phyloP scores from a whole-genome alignment of 306 rosid species.

The Vicia villosa region DNA sequence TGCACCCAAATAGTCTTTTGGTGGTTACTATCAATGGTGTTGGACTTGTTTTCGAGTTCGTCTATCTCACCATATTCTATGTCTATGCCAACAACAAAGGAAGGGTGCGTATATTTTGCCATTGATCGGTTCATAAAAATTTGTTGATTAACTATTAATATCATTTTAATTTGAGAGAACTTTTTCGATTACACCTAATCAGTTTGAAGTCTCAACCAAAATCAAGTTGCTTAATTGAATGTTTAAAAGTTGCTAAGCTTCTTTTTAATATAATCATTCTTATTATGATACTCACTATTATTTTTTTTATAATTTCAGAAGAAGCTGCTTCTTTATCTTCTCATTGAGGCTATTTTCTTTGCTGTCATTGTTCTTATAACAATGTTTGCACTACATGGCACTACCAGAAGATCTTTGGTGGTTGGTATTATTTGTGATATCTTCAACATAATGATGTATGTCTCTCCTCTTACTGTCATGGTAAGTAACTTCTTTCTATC shows the following conservation, averaged over 20 bases:
- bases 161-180: too few species aligned
- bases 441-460: conserved; percentile 72
- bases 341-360: conserved; percentile 40
- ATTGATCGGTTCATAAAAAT: too few species aligned
- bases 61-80: conserved; percentile 55
- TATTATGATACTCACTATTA: neutral
- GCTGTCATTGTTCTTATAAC: conserved; percentile 43
- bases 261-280: neutral
- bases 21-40: conserved; percentile 59
- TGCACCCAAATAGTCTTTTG: conserved; percentile 65
- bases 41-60: conserved; percentile 59
- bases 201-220: too few species aligned
- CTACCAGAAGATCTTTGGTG: conserved; percentile 49
- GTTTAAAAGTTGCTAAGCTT: neutral
- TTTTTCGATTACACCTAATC: too few species aligned
- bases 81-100: conserved; percentile 43
- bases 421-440: conserved; percentile 72
- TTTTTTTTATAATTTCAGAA: conserved; percentile 45
- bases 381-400: conserved; percentile 45
- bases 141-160: too few species aligned
- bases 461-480: conserved; percentile 67
- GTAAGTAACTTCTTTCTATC: conserved; percentile 48
- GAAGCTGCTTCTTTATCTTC: neutral
- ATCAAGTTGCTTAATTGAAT: too few species aligned
- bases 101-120: conserved; percentile 43